Evolutionary conservation across 331 rosid species (phyloP), one percentile per base, ranked within the genome.

Genomic region (Malus hybrid): DNA sequence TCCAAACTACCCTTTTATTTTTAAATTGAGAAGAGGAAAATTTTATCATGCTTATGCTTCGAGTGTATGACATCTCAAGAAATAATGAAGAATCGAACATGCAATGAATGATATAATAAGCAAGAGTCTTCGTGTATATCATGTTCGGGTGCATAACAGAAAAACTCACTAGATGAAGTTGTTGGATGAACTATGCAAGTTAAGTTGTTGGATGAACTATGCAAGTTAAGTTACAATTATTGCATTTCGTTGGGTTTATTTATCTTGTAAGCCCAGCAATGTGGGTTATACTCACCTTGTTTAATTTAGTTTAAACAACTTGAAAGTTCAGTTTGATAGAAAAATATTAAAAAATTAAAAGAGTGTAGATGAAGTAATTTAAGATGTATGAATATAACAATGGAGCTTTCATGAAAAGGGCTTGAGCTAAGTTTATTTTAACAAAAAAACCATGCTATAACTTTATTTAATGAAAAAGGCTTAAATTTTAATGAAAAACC

Each of bases 201-300:
- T 67, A 67, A 69, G 67, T 76, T 67, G 61, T 56, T 67, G 63
- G 31, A 52, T 62, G 32, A 62, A 36, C 22, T 46, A 54, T 76
- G 66, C 72, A 67, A 28, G 34, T 13, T 12, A 67, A 67, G 79
- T 19, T 55, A 36, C 67, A 67, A 55, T 67, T 67, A 76, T 67
- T 76, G 80, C 65, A 13, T 52, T 42, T 59, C 69, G 14, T 7
- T 22, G 56, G n/a, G n/a, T 70, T 70, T 70, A 34, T 77, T 63
- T 32, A 24, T 77, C 29, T 48, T 52, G 48, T 68, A 68, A 68
- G 74, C 63, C 63, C 69, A 18, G 34, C 59, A 39, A 27, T 39
- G 15, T 76, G 18, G 32, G 20, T 31, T 24, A 9, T 56, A 19
- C 54, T 44, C 60, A 27, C 24, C 36, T 66, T 66, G 65, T 20